Conservation (phyloP, 768 basidiomycete genomes). For the Boletus rubroflammeus region DNA sequence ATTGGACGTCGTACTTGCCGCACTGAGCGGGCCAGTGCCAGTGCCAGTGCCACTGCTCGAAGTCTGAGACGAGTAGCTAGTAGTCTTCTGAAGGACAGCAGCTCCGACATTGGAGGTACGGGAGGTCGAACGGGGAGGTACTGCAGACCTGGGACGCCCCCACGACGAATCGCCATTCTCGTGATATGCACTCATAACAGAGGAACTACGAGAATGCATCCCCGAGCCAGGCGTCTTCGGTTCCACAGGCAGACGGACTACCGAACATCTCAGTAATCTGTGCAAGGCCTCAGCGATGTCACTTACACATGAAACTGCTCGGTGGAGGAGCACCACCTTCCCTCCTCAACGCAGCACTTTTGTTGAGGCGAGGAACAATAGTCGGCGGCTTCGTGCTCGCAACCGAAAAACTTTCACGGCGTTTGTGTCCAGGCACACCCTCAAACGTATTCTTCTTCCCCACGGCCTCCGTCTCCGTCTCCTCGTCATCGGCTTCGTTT, state of each 20-base stretch:
- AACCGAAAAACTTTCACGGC: slow-evolving; percentile 70
- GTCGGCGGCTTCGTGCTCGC: slow-evolving; percentile 45
- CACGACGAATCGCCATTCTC: slow-evolving; percentile 16
- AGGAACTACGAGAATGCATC: slow-evolving; percentile 41
- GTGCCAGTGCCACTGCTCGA: slow-evolving; percentile 24
- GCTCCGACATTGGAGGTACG: slow-evolving; percentile 31
- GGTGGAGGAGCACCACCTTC: slow-evolving; percentile 52
- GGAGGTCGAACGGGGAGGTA: slow-evolving; percentile 41
- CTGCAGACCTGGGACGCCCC: slow-evolving; percentile 16
- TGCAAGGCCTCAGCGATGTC: no score
- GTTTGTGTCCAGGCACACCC: slow-evolving; percentile 82
- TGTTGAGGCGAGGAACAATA: slow-evolving; percentile 43
- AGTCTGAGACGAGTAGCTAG: slow-evolving; percentile 24
- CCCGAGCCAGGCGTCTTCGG: slow-evolving; percentile 40
- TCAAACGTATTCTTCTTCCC: slow-evolving; percentile 55
- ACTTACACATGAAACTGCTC: slow-evolving; percentile 69
- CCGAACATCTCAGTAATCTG: slow-evolving; percentile 1
- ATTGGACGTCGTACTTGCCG: slow-evolving; percentile 25
- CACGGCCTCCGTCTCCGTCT: slow-evolving; percentile 23
- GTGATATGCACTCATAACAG: slow-evolving; percentile 31
- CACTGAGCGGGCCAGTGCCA: slow-evolving; percentile 28
- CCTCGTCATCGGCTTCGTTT: slow-evolving; percentile 29
- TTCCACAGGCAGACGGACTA: slow-evolving; percentile 46
- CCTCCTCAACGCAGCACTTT: slow-evolving; percentile 43
- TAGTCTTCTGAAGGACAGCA: slow-evolving; percentile 14